Base-by-base conservation (phyloP, 2,329 filamentous ascomycete genomes). In the Ophiostoma tasmaniense region DNA sequence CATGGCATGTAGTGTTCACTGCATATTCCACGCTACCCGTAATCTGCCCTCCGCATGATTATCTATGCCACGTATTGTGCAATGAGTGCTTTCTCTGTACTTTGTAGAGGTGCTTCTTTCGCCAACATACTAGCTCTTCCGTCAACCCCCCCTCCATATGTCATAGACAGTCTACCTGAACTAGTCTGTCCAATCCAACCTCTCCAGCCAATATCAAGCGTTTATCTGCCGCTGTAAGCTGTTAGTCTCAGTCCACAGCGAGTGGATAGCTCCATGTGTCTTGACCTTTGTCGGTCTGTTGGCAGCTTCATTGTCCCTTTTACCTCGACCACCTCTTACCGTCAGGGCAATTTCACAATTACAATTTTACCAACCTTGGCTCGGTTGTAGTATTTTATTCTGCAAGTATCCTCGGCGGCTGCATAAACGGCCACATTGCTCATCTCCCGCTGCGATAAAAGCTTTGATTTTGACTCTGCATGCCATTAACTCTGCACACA, bases 121-220 rank as follows among this genome's bases (percentile, higher is more conserved):
- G 33, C 33, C 33, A 33, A 33, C 33, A 33, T 33, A 33, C 33
- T 2, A 33, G 59, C 59, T 62, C 59, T 35, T 62, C 59, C 59
- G 28, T 30, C 45, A 52, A 17, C 50, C 22, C 50, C 50, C 50
- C n/a, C 7, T 6, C 45, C 2, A 55, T n/a, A 55, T 55, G 25
- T 55, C 50, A 55, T n/a, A 55, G 52, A 22, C 52, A 55, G 1
- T 50, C 35, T 62, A n/a, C 30, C 5, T 6, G 6, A 39, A 33
- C 33, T 45, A 55, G 42, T 11, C n/a, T 42, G 39, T 25, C 10
- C 61, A n/a, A 11, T 17, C 64, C 64, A 35, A 55, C 64, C 76
- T 80, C 28, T 11, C 13, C 20, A 80, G 79, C 83, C 84, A 86
- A 85, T 86, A 84, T 85, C 79, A 80, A 79, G 77, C 77, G 76